Percentiles rank a stretch among this genome's conserved stretches.
phyloP scores from a whole-genome alignment of 2,329 filamentous ascomycete genomes.

The Penicillium sp. region DNA sequence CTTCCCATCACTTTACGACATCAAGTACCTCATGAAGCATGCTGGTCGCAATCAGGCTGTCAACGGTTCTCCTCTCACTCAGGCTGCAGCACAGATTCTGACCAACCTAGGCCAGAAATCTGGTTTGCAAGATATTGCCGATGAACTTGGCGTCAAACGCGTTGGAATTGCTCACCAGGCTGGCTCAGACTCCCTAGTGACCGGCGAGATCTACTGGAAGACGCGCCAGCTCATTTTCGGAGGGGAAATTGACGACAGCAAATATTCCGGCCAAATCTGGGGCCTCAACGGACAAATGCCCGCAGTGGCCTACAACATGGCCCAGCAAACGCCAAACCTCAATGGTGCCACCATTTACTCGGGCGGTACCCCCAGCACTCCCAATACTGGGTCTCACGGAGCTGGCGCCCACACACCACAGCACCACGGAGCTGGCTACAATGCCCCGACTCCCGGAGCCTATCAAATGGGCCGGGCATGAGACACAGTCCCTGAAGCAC shows the following conservation, averaged over 20 bases:
- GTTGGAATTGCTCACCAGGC: conserved; percentile 87
- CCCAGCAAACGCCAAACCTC: conserved; percentile 54
- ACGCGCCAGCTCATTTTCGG: conserved; percentile 86
- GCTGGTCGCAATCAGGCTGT: conserved; percentile 69
- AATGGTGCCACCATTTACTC: conserved; percentile 55
- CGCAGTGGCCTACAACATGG: conserved; percentile 48
- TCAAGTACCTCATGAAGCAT: conserved; percentile 95
- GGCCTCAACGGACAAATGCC: conserved; percentile 74
- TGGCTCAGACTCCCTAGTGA: conserved; percentile 89
- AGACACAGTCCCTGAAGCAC: conserved; percentile 10
- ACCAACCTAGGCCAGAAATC: conserved; percentile 86
- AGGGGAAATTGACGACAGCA: conserved; percentile 70
- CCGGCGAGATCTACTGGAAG: conserved; percentile 92
- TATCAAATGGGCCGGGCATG: conserved; percentile 51
- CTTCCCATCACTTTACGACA: conserved; percentile 91
- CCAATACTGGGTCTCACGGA: conserved; percentile 56
- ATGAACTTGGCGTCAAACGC: conserved; percentile 86
- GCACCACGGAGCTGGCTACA: conserved; percentile 57
- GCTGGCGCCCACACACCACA: conserved; percentile 49
- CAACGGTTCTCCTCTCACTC: conserved; percentile 63
- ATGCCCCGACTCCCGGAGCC: conserved; percentile 74
- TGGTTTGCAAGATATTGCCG: conserved; percentile 88
- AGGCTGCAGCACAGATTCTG: conserved; percentile 69
- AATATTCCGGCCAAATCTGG: conserved; percentile 90
- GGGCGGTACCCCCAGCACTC: conserved; percentile 65